Evolutionary conservation across 108 stramenopile species (phyloP).

Genomic region (Aurantiochytrium sp.): DNA sequence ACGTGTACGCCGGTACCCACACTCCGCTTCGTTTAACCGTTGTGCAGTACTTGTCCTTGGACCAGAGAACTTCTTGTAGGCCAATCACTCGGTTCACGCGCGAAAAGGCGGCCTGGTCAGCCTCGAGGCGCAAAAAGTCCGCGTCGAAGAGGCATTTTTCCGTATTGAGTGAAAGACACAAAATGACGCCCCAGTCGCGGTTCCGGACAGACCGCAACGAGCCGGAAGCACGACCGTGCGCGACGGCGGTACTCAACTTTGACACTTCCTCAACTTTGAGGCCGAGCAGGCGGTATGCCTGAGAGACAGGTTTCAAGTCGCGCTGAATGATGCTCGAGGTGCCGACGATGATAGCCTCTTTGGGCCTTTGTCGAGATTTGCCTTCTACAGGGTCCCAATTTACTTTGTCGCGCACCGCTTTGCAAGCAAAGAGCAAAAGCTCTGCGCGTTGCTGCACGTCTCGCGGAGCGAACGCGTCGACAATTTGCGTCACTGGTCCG

Average conservation of each 20-base stretch:
- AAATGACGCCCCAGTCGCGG: slow-evolving; percentile 3
- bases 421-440: neutral
- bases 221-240: neutral
- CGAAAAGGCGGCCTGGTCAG: neutral
- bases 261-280: neutral
- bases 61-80: slow-evolving; percentile 15
- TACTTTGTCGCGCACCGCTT: neutral
- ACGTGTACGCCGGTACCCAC: neutral
- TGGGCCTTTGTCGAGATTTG: neutral
- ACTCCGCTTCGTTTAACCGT: neutral
- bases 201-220: neutral
- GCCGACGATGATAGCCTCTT: neutral
- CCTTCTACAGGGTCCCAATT: slow-evolving; percentile 3
- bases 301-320: neutral
- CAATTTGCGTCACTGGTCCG: no score
- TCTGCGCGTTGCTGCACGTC: neutral
- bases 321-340: neutral
- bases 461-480: no score
- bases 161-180: neutral
- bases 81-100: neutral
- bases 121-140: neutral
- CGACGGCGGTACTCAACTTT: neutral
- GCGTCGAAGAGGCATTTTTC: neutral
- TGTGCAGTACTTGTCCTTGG: slow-evolving; percentile 3
- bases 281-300: neutral